phyloP scores from a whole-genome alignment of 768 basidiomycete species.

The Suillus plorans region DNA sequence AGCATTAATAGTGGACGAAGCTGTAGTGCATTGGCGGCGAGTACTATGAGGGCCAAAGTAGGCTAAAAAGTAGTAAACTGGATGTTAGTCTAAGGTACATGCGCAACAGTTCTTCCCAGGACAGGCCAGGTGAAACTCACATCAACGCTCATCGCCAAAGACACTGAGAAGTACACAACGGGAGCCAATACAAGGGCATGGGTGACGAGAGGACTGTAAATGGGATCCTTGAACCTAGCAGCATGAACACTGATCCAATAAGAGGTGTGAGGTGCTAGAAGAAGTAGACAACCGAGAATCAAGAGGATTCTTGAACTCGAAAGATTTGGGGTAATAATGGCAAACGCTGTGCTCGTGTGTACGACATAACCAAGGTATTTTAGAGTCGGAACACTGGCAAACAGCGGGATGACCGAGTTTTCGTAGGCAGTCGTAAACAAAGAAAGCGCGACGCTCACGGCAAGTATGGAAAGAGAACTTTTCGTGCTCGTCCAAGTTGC shows the following conservation, averaged over 20 bases:
- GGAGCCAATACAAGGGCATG: slow-evolving; percentile 60
- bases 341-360: slow-evolving; percentile 36
- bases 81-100: not conserved
- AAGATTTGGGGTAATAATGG: slow-evolving; percentile 31
- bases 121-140: slow-evolving; percentile 29
- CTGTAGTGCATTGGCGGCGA: slow-evolving; percentile 29
- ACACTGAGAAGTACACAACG: slow-evolving; percentile 49
- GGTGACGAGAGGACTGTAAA: slow-evolving; percentile 58
- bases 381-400: slow-evolving; percentile 58
- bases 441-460: slow-evolving; percentile 40
- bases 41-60: slow-evolving; percentile 22
- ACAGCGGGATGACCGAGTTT: slow-evolving; percentile 65
- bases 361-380: slow-evolving; percentile 45
- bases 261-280: slow-evolving; percentile 57
- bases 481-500: slow-evolving; percentile 15
- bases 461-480: slow-evolving; percentile 25
- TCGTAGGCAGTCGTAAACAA: slow-evolving; percentile 63
- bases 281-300: slow-evolving; percentile 41
- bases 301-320: slow-evolving; percentile 21
- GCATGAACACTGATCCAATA: slow-evolving; percentile 67
- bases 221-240: slow-evolving; percentile 49
- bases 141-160: slow-evolving; percentile 41
- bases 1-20: slow-evolving; percentile 21
- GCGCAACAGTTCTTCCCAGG: not conserved
- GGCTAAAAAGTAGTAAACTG: slow-evolving; percentile 10